Conservation (phyloP, 441 rosid genomes). For the Populus hybrid region DNA sequence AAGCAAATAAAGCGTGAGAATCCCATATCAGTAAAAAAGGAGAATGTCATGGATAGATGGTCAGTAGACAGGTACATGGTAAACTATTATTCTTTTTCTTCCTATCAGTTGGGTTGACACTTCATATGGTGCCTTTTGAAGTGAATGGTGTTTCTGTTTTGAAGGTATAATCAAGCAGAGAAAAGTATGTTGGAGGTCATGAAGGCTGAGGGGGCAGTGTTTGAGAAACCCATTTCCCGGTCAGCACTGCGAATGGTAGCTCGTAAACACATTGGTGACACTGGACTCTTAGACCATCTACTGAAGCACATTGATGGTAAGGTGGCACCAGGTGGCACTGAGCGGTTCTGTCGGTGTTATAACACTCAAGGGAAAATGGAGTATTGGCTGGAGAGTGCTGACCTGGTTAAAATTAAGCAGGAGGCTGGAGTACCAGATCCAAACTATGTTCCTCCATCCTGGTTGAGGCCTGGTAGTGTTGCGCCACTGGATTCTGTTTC, state of each 20-base stretch:
- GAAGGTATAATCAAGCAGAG: conserved; percentile 70
- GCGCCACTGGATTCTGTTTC: conserved; percentile 36
- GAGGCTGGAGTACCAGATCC: conserved; percentile 65
- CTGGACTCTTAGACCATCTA: conserved; percentile 66
- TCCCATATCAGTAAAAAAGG: conserved; percentile 16
- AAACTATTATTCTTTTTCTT: conserved; percentile 3
- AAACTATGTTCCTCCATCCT: conserved; percentile 53
- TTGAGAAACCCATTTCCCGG: conserved; percentile 63
- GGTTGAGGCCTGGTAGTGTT: conserved; percentile 47
- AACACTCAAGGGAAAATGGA: conserved; percentile 76
- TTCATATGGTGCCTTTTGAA: not conserved
- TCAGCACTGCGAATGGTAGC: conserved; percentile 54
- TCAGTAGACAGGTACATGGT: conserved; percentile 54
- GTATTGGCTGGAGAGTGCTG: conserved; percentile 90
- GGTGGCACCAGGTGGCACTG: conserved; percentile 54
- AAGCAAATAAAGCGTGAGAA: conserved; percentile 33
- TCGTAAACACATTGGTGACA: conserved; percentile 74
- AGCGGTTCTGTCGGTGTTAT: conserved; percentile 80
- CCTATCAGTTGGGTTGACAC: conserved; percentile 1
- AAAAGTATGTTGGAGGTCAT: conserved; percentile 53
- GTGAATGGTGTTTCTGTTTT: conserved; percentile 17
- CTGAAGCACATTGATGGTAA: too few relatives aligned
- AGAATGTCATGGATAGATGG: conserved; percentile 53
- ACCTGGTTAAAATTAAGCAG: conserved; percentile 48
- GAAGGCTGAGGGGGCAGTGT: conserved; percentile 70